phyloP scores from a whole-genome alignment of 495 filamentous ascomycete species.

The Hypoxylon fragiforme region DNA sequence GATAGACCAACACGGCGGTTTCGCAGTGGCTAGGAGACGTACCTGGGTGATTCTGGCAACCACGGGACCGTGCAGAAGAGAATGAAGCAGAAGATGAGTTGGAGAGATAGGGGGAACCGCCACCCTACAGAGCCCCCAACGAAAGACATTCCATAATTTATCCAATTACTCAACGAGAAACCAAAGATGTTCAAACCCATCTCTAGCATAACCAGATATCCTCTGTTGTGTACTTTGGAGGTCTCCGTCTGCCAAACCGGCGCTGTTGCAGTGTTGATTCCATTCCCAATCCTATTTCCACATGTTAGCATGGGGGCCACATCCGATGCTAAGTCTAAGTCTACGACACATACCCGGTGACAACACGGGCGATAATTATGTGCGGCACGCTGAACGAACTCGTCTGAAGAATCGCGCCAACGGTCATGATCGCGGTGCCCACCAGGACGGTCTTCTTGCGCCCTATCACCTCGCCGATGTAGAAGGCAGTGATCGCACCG shows the following conservation, averaged over 20 bases:
- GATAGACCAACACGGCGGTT: no score
- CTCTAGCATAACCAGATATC: conserved; percentile 63
- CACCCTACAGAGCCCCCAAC: conserved; percentile 45
- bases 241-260: conserved; percentile 70
- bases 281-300: conserved; percentile 62
- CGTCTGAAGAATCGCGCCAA: conserved; percentile 66
- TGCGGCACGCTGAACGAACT: conserved; percentile 62
- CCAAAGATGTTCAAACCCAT: conserved; percentile 64
- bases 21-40: not conserved
- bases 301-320: conserved; percentile 27
- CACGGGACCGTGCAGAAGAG: conserved; percentile 41
- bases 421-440: conserved; percentile 60
- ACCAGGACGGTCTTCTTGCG: conserved; percentile 60
- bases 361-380: conserved; percentile 65
- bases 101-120: conserved; percentile 52
- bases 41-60: conserved; percentile 45
- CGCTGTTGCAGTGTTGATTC: conserved; percentile 65
- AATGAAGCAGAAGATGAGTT: conserved; percentile 47
- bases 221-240: conserved; percentile 59
- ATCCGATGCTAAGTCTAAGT: conserved; percentile 10
- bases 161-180: conserved; percentile 64
- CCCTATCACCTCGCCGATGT: conserved; percentile 61
- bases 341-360: conserved; percentile 43
- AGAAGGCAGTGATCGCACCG: conserved; percentile 62
- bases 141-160: conserved; percentile 58